A percentile compares a stretch with the other conserved stretches of the same genome.
Conservation (phyloP, 345 rosid genomes). For the Bruguiera gymnorhiza region DNA sequence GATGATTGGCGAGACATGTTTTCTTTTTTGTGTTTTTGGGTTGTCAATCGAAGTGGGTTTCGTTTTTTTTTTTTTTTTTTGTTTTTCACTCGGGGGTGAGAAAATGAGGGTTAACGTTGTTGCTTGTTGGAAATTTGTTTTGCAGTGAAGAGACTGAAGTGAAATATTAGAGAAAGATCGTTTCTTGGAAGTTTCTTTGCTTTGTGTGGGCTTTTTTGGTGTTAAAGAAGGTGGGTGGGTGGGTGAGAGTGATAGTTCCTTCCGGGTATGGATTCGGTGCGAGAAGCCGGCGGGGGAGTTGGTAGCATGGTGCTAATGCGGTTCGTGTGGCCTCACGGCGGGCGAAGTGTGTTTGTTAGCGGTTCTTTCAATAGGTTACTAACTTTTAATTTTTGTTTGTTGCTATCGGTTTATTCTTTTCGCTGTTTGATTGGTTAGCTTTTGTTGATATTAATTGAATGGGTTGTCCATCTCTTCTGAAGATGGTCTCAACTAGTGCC, state of each 20-base stretch:
- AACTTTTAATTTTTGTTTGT: background rate
- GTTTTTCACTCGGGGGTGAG: no score
- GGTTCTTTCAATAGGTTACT: conserved; percentile 32
- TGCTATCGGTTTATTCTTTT: background rate
- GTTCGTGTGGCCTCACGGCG: conserved; percentile 34
- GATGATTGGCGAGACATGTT: background rate
- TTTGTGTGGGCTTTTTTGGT: background rate
- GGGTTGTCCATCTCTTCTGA: conserved; percentile 5
- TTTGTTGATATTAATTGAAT: conserved; percentile 1
- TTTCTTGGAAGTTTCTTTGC: background rate
- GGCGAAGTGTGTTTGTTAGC: conserved; percentile 27
- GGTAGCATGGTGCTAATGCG: conserved; percentile 20
- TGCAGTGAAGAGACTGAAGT: conserved; percentile 15
- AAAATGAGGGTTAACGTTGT: no score
- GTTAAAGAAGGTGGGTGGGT: background rate
- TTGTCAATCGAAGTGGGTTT: background rate
- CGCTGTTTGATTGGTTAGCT: background rate
- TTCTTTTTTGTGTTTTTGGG: background rate
- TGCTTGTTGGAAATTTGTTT: background rate
- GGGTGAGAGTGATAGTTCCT: conserved; percentile 9
- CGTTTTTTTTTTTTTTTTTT: background rate
- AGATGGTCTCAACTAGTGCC: conserved; percentile 32
- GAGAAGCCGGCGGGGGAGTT: conserved; percentile 19
- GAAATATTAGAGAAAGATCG: background rate
- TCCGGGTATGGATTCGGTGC: conserved; percentile 20